Base-by-base conservation (phyloP, 148 eudicot species). In the Rheum nobile region DNA sequence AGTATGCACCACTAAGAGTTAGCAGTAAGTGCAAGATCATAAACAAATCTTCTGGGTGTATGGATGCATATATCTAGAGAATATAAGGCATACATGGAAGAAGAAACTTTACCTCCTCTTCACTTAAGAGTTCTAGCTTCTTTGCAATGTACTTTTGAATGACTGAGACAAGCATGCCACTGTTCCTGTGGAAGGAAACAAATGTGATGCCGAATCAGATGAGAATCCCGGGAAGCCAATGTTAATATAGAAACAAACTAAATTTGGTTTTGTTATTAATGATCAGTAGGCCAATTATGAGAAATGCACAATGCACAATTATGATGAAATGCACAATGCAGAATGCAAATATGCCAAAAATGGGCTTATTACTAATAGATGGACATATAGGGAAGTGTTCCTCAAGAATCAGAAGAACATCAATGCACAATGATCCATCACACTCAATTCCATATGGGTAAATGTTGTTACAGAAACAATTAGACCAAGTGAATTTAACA, bases 91-190 rank as follows among this genome's bases (percentile, higher is more conserved):
- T 47, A 47, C 0, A 47, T 14, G n/a, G 21, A 47, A 12, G 8
- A 47, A 47, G n/a, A 47, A 47, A 47, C 4, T 84, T 80, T 52
- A 86, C 90, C 89, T 90, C 96, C 16, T 79, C 74, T 81, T 85
- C 89, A 59, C 82, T 81, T 29, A 79, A 52, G 73, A 90, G 92
- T 74, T 86, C 82, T 26, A 90, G 88, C 82, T 90, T 88, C 84
- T 79, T 84, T 59, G 57, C 77, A 42, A 90, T 79, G 77, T 88
- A 90, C 75, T 85, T 90, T 63, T 84, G 89, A 74, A 88, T 84
- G 75, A 73, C 74, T 12, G 90, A 90, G 39, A 87, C 89, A 13
- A 86, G 84, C 81, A 87, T 80, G 34, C 75, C 82, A 65, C 85
- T 83, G 81, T 90, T 85, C 86, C 96, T 90, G 83, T 47, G 29